Evolutionary conservation across 2,329 filamentous ascomycete species (phyloP), one percentile per base, ranked within the genome.

Genomic region (Ceratocystis lukuohia): DNA sequence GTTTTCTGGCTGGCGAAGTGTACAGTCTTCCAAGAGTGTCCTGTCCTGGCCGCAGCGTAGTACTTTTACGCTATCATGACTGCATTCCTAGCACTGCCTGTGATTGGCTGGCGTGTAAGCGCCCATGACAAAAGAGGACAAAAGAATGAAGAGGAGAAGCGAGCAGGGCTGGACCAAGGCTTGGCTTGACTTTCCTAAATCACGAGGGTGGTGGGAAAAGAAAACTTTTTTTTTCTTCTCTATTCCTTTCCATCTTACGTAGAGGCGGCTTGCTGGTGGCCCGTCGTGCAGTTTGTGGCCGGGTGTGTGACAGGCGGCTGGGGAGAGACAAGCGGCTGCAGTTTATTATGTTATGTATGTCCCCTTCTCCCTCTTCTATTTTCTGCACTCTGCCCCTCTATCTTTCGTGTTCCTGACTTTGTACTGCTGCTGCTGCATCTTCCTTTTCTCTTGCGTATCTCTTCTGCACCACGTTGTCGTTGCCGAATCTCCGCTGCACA

Each of bases 91-190:
- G 33, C 5, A 25, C 33, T 4, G 50, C 50, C 22, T 25, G 7
- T 67, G 62, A 67, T 67, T 67, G 66, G 66, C 46, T 62, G 56
- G 17, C 5, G 62, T 67, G 56, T 67, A 67, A 67, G 66, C 66
- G 66, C 66, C 66, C n/a, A 45, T 10, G 61, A 63, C 25, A 53
- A 63, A 50, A 46, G 12, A 37, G 25, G 46, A 6, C 61, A 50
- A 63, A 30, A 63, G 10, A 28, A 50, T 6, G 5, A 46, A 46
- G 17, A 62, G 7, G 22, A 44, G 28, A 8, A 48, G 28, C 22
- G 10, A 20, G 5, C 15, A 1, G 25, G 28, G 53, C n/a, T 25
- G 12, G 53, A 28, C 10, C 15, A 25, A 33, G 56, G 56, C 56
- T 59, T 59, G 56, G 56, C 28, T 41, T 41, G 37, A 41, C 46